Conservation (phyloP, 768 basidiomycete genomes). For the Psilocybe subaeruginosa region DNA sequence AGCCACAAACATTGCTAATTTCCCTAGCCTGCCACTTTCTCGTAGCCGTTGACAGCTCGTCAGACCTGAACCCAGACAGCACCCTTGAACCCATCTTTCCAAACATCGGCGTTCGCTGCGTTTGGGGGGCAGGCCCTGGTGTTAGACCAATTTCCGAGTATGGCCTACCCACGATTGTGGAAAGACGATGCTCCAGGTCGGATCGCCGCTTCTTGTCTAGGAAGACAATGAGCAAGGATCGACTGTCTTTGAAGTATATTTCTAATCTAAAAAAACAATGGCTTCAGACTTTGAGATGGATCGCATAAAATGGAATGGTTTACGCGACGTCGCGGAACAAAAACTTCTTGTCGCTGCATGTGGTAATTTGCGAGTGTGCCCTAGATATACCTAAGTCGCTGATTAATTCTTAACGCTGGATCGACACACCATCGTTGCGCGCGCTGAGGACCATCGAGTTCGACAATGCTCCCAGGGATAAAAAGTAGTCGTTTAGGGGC, state of each 20-base stretch:
- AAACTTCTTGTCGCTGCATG: slow-evolving; percentile 81
- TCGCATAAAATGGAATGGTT: slow-evolving; percentile 18
- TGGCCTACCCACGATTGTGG: slow-evolving; percentile 46
- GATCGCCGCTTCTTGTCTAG: slow-evolving; percentile 66
- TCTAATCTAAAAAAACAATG: slow-evolving; percentile 60
- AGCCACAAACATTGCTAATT: slow-evolving; percentile 79
- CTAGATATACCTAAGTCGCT: slow-evolving; percentile 37
- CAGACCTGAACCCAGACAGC: slow-evolving; percentile 50
- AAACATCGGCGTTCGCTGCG: slow-evolving; percentile 58
- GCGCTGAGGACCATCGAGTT: slow-evolving; percentile 76
- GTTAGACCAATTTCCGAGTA: slow-evolving; percentile 45
- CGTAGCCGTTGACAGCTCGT: slow-evolving; percentile 73
- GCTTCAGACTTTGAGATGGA: slow-evolving; percentile 1
- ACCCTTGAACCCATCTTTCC: slow-evolving; percentile 56
- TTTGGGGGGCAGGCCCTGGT: slow-evolving; percentile 36
- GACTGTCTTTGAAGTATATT: slow-evolving; percentile 91
- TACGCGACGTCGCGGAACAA: slow-evolving; percentile 92
- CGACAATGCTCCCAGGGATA: slow-evolving; percentile 83
- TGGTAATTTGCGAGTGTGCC: slow-evolving; percentile 78
- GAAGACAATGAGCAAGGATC: slow-evolving; percentile 86
- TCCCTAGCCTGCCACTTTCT: slow-evolving; percentile 87
- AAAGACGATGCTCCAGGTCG: slow-evolving; percentile 57
- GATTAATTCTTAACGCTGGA: neutral
- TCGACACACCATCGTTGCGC: slow-evolving; percentile 77
- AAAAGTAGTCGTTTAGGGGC: slow-evolving; percentile 82